Evolutionary conservation across 108 stramenopile species (phyloP).

Genomic region (Parmales sp.): DNA sequence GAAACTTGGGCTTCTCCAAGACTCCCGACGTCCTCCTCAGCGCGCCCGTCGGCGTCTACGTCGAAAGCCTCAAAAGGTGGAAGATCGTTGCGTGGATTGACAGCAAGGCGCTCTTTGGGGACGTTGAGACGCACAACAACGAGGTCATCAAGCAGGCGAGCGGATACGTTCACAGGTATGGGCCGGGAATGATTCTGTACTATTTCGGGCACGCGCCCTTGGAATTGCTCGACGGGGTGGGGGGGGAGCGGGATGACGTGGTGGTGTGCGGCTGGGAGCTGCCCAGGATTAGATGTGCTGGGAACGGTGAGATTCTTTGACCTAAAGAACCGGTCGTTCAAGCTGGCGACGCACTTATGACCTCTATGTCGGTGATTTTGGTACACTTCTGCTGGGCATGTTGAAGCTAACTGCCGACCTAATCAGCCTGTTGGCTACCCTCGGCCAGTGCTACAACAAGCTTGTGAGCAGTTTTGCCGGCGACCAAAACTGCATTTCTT

Average conservation of each 20-base stretch:
- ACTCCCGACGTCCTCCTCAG: constrained; percentile 67
- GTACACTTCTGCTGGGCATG: too few species aligned
- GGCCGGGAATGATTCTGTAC: constrained; percentile 65
- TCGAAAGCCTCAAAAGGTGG: constrained; percentile 34
- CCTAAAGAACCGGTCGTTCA: too few species aligned
- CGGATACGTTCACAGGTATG: constrained; percentile 69
- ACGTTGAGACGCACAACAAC: constrained; percentile 51
- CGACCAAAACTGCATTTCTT: too few species aligned
- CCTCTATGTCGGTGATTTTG: too few species aligned
- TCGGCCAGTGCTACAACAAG: too few species aligned
- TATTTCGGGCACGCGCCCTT: constrained; percentile 80
- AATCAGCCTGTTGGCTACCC: too few species aligned
- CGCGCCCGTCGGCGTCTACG: constrained; percentile 35
- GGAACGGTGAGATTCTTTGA: too few species aligned
- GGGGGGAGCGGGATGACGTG: constrained; percentile 55
- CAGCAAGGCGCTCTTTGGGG: constrained; percentile 71
- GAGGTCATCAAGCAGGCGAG: constrained; percentile 66
- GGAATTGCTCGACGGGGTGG: constrained; percentile 41
- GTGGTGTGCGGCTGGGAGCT: constrained; percentile 45
- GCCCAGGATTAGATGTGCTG: too few species aligned
- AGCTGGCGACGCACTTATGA: too few species aligned
- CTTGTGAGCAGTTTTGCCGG: too few species aligned
- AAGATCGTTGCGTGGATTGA: constrained; percentile 74
- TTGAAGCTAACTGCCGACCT: too few species aligned
- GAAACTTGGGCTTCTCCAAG: constrained; percentile 50